Evolutionary conservation across 495 filamentous ascomycete species (phyloP), one percentile per base, ranked within the genome.

Genomic region (Amorphotheca resinae): DNA sequence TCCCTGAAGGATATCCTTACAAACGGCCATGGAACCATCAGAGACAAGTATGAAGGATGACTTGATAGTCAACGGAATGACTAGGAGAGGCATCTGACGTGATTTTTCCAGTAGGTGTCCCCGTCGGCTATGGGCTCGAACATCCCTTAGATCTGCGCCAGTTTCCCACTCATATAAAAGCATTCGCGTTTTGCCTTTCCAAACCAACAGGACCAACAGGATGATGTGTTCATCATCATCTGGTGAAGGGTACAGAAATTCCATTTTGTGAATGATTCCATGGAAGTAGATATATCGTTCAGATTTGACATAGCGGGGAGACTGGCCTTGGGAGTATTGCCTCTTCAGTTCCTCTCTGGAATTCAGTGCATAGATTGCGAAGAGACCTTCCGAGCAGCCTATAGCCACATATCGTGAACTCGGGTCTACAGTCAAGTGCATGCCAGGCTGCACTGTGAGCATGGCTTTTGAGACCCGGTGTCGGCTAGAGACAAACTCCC

Each of bases 361-460:
- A 43, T 77, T 66, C 11, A 83, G 63, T 28, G 73, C 67, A 56
- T 77, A 86, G 9, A 95, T 61, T 5, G 66, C 56, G 39, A 74
- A 66, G 12, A 64, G 42, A 23, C 59, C 59, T 20, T 69, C 54
- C 22, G 63, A 57, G 33, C 63, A 61, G 21, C 62, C 64, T 16
- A 72, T 45, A 1, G 61, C 65, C 45, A 71, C 50, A 54, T 71
- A 73, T 12, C 63, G 59, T 8, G 63, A 73, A 41, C 64, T 68
- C 16, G 88, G 87, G 58, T 95, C 87, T 28, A 94, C 77, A 28
- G 87, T 81, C 38, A 94, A 61, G 57, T 87, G 80, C 44, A 77
- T 78, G 4, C 88, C 88, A 41, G 81, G 75, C 42, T 70, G 66
- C 32, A 74, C 68, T 16, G 72, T 70, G 22, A 69, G 55, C 40